phyloP scores from a whole-genome alignment of 345 rosid species.

The Tarenaya hassleriana region DNA sequence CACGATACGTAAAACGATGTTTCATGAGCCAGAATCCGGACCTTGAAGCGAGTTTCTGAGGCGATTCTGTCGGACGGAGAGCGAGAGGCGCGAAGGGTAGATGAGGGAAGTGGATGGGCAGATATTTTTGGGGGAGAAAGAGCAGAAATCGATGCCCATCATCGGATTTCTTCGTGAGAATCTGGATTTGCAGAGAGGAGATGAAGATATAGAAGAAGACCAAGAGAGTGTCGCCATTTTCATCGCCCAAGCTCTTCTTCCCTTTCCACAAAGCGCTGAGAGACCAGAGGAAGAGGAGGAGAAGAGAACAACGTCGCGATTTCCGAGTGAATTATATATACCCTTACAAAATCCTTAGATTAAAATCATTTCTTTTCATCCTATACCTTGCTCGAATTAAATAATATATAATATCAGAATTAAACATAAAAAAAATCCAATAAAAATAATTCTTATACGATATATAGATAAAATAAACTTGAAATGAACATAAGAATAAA shows the following conservation, averaged over 20 bases:
- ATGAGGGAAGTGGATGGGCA: conserved; percentile 19
- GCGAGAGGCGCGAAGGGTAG: conserved; percentile 28
- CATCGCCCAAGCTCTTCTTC: not conserved
- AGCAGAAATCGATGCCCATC: conserved; percentile 25
- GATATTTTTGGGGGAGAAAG: conserved; percentile 35
- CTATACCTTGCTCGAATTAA: no score
- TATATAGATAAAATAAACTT: no score
- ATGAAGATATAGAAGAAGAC: conserved; percentile 30
- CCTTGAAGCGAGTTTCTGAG: conserved; percentile 42
- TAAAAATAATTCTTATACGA: no score
- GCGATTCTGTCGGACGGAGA: conserved; percentile 35
- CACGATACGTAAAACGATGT: conserved; percentile 3
- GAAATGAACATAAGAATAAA: no score
- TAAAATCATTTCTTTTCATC: no score
- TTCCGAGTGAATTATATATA: no score
- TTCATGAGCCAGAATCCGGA: conserved; percentile 5
- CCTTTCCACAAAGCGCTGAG: no score
- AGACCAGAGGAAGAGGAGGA: no score
- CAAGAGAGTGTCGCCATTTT: conserved; percentile 41
- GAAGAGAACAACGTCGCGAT: no score
- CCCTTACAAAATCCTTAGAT: no score
- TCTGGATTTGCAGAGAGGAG: conserved; percentile 26
- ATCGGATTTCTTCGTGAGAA: conserved; percentile 21
- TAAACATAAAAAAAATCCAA: no score
- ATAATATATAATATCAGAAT: no score